A percentile compares a stretch with the other conserved stretches of the same genome.
Evolutionary conservation across 805 yeast genomes (phyloP).

Genomic region (Kodamaea laetipori): DNA sequence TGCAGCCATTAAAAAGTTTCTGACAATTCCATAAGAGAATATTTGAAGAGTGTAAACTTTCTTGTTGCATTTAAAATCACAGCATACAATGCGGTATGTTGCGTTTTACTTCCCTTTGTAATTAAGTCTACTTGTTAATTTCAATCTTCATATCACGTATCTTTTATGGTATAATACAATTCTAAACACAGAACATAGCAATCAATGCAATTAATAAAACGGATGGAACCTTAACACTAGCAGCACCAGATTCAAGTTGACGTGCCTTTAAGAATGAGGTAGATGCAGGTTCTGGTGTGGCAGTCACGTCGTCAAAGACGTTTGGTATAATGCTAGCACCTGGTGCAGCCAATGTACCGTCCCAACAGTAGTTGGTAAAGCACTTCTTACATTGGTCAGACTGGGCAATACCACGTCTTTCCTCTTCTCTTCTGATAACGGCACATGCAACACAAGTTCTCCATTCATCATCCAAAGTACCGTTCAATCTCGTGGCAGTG

Average conservation of each 20-base stretch:
- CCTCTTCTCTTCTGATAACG: conserved; percentile 74
- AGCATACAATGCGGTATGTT: no score
- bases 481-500: conserved; percentile 62
- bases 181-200: not conserved
- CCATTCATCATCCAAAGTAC: conserved; percentile 70
- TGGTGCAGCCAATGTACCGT: conserved; percentile 39
- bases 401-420: conserved; percentile 60
- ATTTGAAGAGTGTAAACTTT: no score
- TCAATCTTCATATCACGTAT: not conserved
- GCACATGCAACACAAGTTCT: conserved; percentile 81
- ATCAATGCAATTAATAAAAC: conserved; percentile 1
- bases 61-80: no score
- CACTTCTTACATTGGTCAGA: conserved; percentile 73
- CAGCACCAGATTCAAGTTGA: conserved; percentile 3
- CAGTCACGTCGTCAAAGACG: conserved; percentile 3
- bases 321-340: not conserved
- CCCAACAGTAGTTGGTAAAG: conserved; percentile 77
- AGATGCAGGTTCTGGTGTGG: not conserved
- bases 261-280: not conserved
- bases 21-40: no score
- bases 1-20: no score
- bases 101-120: no score
- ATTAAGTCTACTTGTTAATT: no score
- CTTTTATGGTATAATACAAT: not conserved
- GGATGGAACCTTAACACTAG: not conserved